Percentiles rank a stretch among this genome's conserved stretches.
These are phyloP conservation scores for Berberis vulgaris DNA, from an alignment of 164 flowering plant species.

Conservation along the genomic window DNA sequence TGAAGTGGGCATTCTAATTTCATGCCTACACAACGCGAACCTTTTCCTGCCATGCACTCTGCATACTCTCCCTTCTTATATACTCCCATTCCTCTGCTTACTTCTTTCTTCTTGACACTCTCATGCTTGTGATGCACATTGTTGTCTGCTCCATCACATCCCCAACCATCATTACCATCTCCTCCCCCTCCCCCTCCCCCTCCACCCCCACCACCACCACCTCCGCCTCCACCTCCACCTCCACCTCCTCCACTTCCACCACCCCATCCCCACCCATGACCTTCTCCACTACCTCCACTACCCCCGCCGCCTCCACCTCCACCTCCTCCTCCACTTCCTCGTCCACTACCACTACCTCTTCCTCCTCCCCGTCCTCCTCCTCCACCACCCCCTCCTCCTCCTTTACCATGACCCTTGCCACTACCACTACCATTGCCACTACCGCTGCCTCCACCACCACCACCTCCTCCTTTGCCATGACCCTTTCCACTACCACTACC, in stretches of 20 bases:
- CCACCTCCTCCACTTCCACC: too few relatives aligned
- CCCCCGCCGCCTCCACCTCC: constrained; percentile 3
- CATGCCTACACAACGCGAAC: constrained; percentile 18
- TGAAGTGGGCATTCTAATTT: constrained; percentile 68
- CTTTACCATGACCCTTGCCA: neutral
- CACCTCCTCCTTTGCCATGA: neutral
- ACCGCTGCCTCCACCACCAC: too few relatives aligned
- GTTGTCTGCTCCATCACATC: too few relatives aligned
- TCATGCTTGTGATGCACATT: too few relatives aligned
- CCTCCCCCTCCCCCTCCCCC: neutral
- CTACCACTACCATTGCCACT: neutral
- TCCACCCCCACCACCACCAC: neutral
- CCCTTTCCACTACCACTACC: neutral
- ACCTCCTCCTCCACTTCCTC: neutral
- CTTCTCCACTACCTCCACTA: neutral
- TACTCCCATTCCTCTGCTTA: too few relatives aligned
- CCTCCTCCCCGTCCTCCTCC: neutral
- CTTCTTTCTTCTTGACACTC: too few relatives aligned
- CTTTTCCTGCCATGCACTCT: too few relatives aligned
- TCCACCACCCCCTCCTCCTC: neutral
- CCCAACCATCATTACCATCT: too few relatives aligned
- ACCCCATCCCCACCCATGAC: too few relatives aligned
- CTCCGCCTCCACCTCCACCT: neutral
- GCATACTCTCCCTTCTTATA: too few relatives aligned
- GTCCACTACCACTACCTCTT: neutral